A percentile compares a stretch with the other conserved stretches of the same genome.
These are phyloP conservation scores for Epichloe gansuensis DNA, from an alignment of 2,329 filamentous ascomycete genomes.

Conservation along the genomic window DNA sequence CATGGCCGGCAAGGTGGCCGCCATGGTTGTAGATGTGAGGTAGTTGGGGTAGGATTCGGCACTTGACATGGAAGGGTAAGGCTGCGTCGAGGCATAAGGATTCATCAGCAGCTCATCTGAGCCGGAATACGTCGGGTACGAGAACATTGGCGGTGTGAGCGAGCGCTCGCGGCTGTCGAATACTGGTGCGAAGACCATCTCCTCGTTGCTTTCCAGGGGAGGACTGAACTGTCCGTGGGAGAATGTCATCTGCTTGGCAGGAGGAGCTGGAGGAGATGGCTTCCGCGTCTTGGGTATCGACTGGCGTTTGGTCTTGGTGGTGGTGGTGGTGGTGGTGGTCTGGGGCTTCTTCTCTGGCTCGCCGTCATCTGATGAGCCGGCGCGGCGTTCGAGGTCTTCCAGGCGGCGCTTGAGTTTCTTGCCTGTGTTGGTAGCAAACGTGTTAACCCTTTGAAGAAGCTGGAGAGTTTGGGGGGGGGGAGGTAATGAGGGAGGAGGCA, in stretches of 20 bases:
- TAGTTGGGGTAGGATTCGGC: conserved; percentile 43
- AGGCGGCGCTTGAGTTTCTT: conserved; percentile 88
- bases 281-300: conserved; percentile 12
- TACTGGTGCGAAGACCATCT: conserved; percentile 45
- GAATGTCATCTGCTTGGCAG: conserved; percentile 24
- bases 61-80: conserved; percentile 39
- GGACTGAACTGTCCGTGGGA: conserved; percentile 46
- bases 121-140: conserved; percentile 53
- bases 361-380: conserved; percentile 42
- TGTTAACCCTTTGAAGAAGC: not conserved
- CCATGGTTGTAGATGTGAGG: conserved; percentile 36
- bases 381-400: conserved; percentile 71
- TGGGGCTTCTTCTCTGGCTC: conserved; percentile 26
- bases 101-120: conserved; percentile 51
- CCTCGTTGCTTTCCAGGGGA: conserved; percentile 48
- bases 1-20: conserved; percentile 52
- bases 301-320: conserved; percentile 29
- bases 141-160: conserved; percentile 57
- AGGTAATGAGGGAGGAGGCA: not conserved
- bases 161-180: conserved; percentile 58
- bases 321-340: conserved; percentile 16
- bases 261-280: conserved; percentile 14
- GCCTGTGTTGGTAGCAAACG: conserved; percentile 33
- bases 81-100: conserved; percentile 41
- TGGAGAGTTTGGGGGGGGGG: too few species aligned